These are phyloP conservation scores for Silene uniflora DNA, from an alignment of 148 eudicot species.

Conservation along the genomic window DNA sequence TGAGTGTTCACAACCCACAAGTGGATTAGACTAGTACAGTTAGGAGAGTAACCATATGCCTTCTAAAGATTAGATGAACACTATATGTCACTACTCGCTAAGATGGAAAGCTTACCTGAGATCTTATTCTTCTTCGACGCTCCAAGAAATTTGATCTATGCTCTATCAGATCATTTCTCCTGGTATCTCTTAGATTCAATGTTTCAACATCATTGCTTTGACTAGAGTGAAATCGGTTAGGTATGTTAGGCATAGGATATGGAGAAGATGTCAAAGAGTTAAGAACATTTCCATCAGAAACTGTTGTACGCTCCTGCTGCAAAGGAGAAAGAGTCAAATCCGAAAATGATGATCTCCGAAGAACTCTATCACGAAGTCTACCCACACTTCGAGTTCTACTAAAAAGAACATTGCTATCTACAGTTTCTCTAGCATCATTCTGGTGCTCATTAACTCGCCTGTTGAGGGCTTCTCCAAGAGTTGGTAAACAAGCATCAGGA, in stretches of 20 bases:
- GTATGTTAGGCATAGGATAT: conserved; percentile 34
- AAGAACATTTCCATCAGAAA: conserved; percentile 40
- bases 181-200: conserved; percentile 47
- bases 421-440: conserved; percentile 54
- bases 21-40: background rate
- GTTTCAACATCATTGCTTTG: conserved; percentile 46
- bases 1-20: background rate
- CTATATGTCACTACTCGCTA: background rate
- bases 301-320: conserved; percentile 42
- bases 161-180: conserved; percentile 65
- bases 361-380: conserved; percentile 95
- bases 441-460: conserved; percentile 49
- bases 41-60: background rate
- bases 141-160: conserved; percentile 88
- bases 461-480: conserved; percentile 48
- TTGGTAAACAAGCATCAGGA: conserved; percentile 27
- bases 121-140: conserved; percentile 90
- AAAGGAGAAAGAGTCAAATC: conserved; percentile 52
- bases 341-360: conserved; percentile 65
- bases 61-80: background rate
- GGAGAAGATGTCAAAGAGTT: conserved; percentile 42
- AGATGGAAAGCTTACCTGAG: conserved; percentile 63
- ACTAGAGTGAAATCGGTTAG: conserved; percentile 34
- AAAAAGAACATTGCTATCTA: conserved; percentile 71
- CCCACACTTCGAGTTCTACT: conserved; percentile 96